These are phyloP conservation scores for Plasmodium adleri DNA, from an alignment of 169 alveolate genomes.

Conservation along the genomic window DNA sequence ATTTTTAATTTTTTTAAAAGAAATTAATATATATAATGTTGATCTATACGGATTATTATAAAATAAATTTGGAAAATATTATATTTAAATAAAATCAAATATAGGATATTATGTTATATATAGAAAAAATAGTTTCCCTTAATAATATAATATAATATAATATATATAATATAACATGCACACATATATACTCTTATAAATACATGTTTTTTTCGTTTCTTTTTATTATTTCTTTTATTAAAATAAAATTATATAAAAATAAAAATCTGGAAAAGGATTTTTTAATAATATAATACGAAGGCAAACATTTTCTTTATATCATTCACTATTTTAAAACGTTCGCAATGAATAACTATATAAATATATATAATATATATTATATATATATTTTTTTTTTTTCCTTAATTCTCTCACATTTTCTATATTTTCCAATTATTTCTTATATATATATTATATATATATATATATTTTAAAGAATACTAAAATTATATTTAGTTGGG, in stretches of 20 bases:
- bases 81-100: no score
- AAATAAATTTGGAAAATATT: no score
- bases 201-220: background rate
- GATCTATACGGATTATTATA: no score
- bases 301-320: background rate
- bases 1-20: no score
- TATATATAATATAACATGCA: background rate
- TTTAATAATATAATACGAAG: background rate
- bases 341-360: no score
- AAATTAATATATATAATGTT: no score
- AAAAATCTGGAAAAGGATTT: background rate
- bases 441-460: background rate
- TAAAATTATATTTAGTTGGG: background rate
- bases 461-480: background rate
- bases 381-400: no score
- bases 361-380: no score
- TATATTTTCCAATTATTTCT: background rate
- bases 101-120: no score
- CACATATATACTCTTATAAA: background rate
- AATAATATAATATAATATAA: background rate
- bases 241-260: background rate
- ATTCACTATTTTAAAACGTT: no score
- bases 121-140: no score
- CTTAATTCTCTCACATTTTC: background rate
- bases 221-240: background rate